Percentiles rank a stretch among this genome's conserved stretches.
Conservation (phyloP, 1,284 basidiomycete genomes). For the Trichosporon coremiiforme region DNA sequence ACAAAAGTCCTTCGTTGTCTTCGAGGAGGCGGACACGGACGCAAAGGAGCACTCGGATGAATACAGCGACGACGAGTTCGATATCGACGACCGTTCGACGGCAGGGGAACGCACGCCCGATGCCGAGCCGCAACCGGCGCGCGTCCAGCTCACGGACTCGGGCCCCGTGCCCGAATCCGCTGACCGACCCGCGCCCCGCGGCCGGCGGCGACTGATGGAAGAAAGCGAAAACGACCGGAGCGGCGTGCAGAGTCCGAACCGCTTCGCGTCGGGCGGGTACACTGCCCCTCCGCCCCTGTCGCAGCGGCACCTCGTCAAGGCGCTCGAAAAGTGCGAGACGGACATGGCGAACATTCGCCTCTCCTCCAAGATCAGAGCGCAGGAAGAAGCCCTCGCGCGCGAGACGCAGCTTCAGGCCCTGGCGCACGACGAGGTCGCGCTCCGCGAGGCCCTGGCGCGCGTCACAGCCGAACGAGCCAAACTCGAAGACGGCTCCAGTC, state of each 20-base stretch:
- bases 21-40: conserved; percentile 68
- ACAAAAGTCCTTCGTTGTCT: conserved; percentile 96
- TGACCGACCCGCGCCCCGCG: not conserved
- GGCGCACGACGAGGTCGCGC: not conserved
- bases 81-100: conserved; percentile 76
- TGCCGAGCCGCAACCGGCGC: conserved; percentile 24
- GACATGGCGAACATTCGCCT: conserved; percentile 22
- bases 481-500: conserved; percentile 16
- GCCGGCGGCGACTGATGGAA: conserved; percentile 8
- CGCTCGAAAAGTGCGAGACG: conserved; percentile 34
- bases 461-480: not conserved
- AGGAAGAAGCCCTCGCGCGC: not conserved
- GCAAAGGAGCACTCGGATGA: conserved; percentile 20
- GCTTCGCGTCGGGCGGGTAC: conserved; percentile 68
- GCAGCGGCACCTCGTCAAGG: conserved; percentile 55
- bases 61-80: conserved; percentile 72
- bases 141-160: conserved; percentile 16
- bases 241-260: conserved; percentile 72
- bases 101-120: conserved; percentile 39
- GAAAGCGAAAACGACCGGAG: conserved; percentile 3
- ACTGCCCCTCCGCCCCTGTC: conserved; percentile 62
- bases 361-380: not conserved
- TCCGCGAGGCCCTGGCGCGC: not conserved
- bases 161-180: conserved; percentile 18
- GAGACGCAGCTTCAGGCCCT: not conserved